phyloP scores from a whole-genome alignment of 176 grass and related monocot species.

The Elymus sibiricus region DNA sequence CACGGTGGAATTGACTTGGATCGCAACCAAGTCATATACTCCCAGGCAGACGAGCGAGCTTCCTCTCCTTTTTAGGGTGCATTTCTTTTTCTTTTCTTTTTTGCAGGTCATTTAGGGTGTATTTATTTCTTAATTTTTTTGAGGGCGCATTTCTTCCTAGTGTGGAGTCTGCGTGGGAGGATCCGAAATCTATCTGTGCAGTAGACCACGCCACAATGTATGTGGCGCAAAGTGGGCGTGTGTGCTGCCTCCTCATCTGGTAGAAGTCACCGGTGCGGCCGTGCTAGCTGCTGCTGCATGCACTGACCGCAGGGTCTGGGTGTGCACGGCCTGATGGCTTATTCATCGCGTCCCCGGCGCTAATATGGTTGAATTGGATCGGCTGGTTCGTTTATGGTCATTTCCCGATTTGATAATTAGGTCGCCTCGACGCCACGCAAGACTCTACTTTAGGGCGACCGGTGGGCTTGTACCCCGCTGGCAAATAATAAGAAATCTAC shows the following conservation, averaged over 20 bases:
- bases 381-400: not conserved
- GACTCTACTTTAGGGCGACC: not conserved
- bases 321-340: not conserved
- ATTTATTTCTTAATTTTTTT: too few relatives aligned
- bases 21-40: not conserved
- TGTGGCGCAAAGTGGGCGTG: not conserved
- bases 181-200: not conserved
- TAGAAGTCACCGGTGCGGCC: not conserved
- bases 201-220: not conserved
- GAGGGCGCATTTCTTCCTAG: not conserved
- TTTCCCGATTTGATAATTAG: not conserved
- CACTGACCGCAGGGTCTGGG: not conserved
- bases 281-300: not conserved
- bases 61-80: too few relatives aligned
- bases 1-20: not conserved
- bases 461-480: too few relatives aligned
- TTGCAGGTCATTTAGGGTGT: too few relatives aligned
- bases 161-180: not conserved
- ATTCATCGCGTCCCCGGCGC: too few relatives aligned
- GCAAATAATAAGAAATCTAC: not conserved
- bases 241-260: not conserved
- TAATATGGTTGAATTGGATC: not conserved
- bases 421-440: not conserved
- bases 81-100: too few relatives aligned
- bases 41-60: too few relatives aligned